Evolutionary conservation across 345 rosid genomes (phyloP).

Genomic region (Luvunga scandens): DNA sequence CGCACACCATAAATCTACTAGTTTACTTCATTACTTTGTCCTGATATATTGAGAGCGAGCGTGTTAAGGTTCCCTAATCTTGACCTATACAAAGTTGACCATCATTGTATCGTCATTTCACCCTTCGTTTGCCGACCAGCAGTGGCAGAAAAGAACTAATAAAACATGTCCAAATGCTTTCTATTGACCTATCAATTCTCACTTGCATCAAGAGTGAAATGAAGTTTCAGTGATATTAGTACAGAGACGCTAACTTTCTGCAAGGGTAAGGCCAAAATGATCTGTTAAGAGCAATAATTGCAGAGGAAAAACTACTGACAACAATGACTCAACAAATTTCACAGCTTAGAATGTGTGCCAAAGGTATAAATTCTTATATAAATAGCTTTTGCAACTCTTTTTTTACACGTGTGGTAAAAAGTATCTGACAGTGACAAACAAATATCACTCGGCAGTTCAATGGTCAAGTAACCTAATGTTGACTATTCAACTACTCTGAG

Average conservation of each 20-base stretch:
- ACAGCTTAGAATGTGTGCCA: background rate
- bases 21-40: background rate
- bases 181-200: background rate
- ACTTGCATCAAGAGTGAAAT: too few relatives aligned
- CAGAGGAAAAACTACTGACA: background rate
- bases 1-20: background rate
- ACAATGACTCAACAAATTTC: background rate
- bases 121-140: background rate
- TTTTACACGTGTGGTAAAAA: background rate
- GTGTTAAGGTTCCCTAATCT: background rate
- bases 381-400: background rate
- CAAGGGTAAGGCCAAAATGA: background rate
- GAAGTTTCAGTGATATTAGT: too few relatives aligned
- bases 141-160: background rate
- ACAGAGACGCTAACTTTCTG: background rate
- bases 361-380: background rate
- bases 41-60: background rate
- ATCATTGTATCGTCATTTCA: too few relatives aligned
- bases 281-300: background rate
- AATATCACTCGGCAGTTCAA: background rate
- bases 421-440: background rate
- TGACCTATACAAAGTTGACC: background rate
- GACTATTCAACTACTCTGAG: constrained; percentile 47
- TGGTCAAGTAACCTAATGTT: background rate
- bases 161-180: background rate